Evolutionary conservation across 2,329 filamentous ascomycete species (phyloP).

Genomic region (Helicocarpus griseus): DNA sequence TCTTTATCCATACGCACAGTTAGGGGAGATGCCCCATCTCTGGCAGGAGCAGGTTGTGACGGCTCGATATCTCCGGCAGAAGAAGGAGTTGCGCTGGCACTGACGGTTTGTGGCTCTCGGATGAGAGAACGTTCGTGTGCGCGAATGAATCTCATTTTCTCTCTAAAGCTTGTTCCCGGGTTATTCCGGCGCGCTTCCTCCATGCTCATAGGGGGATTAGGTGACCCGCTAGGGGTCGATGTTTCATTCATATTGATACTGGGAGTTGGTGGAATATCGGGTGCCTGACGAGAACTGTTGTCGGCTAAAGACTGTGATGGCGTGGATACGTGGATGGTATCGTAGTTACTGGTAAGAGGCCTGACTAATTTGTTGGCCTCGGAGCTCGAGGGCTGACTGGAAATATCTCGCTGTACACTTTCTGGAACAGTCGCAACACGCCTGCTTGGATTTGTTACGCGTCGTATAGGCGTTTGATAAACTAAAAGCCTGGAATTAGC

Average conservation of each 20-base stretch:
- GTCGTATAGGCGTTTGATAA: neutral
- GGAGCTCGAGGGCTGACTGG: neutral
- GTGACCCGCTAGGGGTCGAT: neutral
- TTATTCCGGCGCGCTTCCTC: conserved; percentile 18
- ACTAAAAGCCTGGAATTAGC: neutral
- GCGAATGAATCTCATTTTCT: conserved; percentile 24
- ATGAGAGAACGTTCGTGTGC: conserved; percentile 19
- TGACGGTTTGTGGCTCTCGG: conserved; percentile 14
- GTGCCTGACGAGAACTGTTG: neutral
- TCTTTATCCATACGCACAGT: conserved; percentile 28
- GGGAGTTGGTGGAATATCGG: neutral
- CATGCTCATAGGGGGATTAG: neutral
- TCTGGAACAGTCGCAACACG: neutral
- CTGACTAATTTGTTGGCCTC: too few species aligned
- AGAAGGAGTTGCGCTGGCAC: conserved; percentile 31
- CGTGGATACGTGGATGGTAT: neutral
- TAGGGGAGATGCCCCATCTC: conserved; percentile 24
- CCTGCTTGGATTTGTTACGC: neutral
- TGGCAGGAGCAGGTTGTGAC: conserved; percentile 17
- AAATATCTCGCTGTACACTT: neutral
- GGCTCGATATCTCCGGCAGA: conserved; percentile 32
- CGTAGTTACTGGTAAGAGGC: neutral
- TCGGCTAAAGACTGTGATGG: neutral
- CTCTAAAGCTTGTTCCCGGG: conserved; percentile 21
- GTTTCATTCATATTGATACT: conserved; percentile 2